Evolutionary conservation across 140 eudicot genomes (phyloP), one percentile per base, ranked within the genome.

Genomic region (Anethum foeniculum): DNA sequence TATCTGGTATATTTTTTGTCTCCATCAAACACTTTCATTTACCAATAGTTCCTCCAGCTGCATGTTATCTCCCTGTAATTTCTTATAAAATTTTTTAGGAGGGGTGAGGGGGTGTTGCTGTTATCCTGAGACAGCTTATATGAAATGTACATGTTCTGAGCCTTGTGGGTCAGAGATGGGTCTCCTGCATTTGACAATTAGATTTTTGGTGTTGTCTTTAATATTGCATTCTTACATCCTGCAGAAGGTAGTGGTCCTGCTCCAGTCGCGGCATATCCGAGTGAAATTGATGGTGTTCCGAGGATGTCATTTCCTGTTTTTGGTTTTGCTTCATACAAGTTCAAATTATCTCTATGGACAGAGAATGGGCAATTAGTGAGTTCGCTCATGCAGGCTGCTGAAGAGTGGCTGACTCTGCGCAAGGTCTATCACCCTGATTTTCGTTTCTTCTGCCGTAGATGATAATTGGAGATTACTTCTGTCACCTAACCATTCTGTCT

Each of bases 341-440:
- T 87, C 69, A 93, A 81, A 74, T 81, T 83, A 43, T 84, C 90
- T 19, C 47, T 90, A 54, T 91, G 98, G 98, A 84, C 90, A 71
- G 83, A 88, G n/a, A 77, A 79, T 73, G 77, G 71, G 28, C 86
- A 87, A 32, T 74, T 88, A 83, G 86, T 85, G 76, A 87, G 77
- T 79, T 87, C 91, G 71, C 90, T 91, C 65, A 72, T 83, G 80
- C 90, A 87, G 84, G 86, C 85, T 69, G 98, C 97, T 73, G 93
- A 91, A 28, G 77, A 82, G 71, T 90, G 92, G 93, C 82, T 91
- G 68, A 83, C 87, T 0, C 30, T 28, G 47, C 96, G 87, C 73
- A 88, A 82, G 83, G 98, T 93, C 88, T 87, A 90, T 83, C 98
- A 89, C 86, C 98, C 98, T 3, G 98, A 91, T 87, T 90, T 83